Evolutionary conservation across 208 protist genomes (phyloP), one percentile per base, ranked within the genome.

Genomic region (Porcisia hertigi): DNA sequence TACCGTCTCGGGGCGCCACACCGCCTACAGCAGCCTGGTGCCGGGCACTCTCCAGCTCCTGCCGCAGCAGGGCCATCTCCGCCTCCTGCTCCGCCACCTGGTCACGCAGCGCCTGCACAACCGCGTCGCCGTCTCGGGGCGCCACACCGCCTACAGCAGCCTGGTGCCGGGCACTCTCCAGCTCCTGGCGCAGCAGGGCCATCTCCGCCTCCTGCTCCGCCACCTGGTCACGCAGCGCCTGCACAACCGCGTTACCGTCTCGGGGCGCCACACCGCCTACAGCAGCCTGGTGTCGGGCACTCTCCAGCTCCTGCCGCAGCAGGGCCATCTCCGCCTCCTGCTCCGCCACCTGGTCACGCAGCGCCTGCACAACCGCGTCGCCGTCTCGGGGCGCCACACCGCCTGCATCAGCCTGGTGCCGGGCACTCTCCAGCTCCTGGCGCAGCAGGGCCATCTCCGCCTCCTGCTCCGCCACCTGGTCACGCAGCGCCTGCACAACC

Each of bases 391-490:
- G 64, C 14, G 36, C 16, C 0, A 8, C 64, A n/a, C 34, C 64
- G 41, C 41, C 64, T n/a, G 64, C 41, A 0, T 9, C 9, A 5
- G 39, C 18, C 9, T 12, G 41, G 34, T 14, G 64, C 66, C 41
- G 47, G 1, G 66, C 66, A 9, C 43, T 49, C 7, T 43, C 66
- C 0, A 71, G 66, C 66, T 3, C 45, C 47, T 71, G 25, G 52
- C 45, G 73, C n/a, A 76, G 73, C 43, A 43, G 58, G 23, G 23
- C 36, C 23, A 67, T 54, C 58, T 75, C 71, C 36, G 52, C 23
- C 57, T 75, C 71, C 58, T 66, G 53, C 43, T 63, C 58, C 55
- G 71, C 57, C 11, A 75, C 59, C 58, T 67, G 73, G 12, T 76
- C 45, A 2, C 49, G 70, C 65, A 77, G 59, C 18, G 77, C 62